Evolutionary conservation across 2,329 filamentous ascomycete species (phyloP), one percentile per base, ranked within the genome.

Genomic region (Plectosphaerella plurivora): DNA sequence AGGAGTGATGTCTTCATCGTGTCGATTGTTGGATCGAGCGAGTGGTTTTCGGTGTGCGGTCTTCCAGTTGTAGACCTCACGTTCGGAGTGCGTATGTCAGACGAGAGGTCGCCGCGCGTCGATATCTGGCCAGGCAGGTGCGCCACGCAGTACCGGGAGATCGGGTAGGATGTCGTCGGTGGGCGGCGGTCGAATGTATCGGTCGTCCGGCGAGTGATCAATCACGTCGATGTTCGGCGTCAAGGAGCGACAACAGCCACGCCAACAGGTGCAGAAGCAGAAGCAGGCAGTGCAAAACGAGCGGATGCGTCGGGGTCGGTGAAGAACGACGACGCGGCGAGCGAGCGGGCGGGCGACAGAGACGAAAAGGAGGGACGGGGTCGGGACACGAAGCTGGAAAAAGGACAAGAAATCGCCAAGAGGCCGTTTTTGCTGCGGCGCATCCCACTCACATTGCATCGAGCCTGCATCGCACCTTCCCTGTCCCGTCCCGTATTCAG

Each of bases 1-100:
- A 64, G 54, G 44, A 56, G 51, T 50, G 55, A 48, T 47, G 52
- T 49, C 15, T 44, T 44, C 41, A 44, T 44, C 11, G 6, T 44
- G 16, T 16, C 5, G 16, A 50, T 37, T 28, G 47, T 16, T n/a
- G 28, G 24, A 12, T 39, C 44, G 52, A 50, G 47, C 16, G 10
- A 41, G 16, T 8, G 15, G 15, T n/a, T 12, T 7, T 15, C 37
- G 37, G 16, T 12, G 28, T 10, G 28, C 7, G 28, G 28, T 33
- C 28, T 33, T 33, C 11, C 4, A 8, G 22, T 5, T 3, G 22
- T 22, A 22, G 22, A 22, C 22, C 22, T 33, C 4, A 5, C 7
- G 28, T 41, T 18, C 9, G 3, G 14, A 3, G 15, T 41, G 3
- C 15, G 37, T 15, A 3, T n/a, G 16, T 41, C 37, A 15, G 37